Percentiles rank a stretch among this genome's conserved stretches.
Evolutionary conservation across 495 filamentous ascomycete genomes (phyloP).

Genomic region (Thozetella sp.): DNA sequence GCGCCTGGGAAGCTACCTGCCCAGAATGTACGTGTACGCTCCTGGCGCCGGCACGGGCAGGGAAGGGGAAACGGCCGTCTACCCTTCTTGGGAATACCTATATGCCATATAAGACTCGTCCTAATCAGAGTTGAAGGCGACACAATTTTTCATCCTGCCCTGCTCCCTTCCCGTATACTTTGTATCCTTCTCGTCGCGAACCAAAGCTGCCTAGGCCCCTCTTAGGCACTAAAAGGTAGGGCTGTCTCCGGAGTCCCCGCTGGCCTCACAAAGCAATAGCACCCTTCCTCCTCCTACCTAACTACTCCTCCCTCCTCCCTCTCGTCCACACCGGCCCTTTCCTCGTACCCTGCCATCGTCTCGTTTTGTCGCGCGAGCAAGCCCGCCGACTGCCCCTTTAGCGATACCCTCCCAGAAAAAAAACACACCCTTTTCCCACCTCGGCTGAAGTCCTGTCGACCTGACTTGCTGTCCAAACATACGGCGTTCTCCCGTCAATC

Average conservation of each 20-base stretch:
- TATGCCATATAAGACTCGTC: conserved; percentile 26
- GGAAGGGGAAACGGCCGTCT: conserved; percentile 12
- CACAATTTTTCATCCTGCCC: conserved; percentile 10
- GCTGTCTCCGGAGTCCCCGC: too few species aligned
- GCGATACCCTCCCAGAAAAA: conserved; percentile 17
- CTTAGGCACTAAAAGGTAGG: too few species aligned
- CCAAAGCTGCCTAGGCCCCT: too few species aligned
- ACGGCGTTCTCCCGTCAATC: conserved; percentile 16
- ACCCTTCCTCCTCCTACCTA: too few species aligned
- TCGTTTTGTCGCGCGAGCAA: neutral
- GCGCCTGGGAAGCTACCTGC: conserved; percentile 13
- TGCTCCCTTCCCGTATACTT: conserved; percentile 11
- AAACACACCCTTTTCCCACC: conserved; percentile 9
- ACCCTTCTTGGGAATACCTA: conserved; percentile 16
- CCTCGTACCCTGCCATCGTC: conserved; percentile 5
- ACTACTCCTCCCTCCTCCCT: neutral
- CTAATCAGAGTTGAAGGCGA: conserved; percentile 12
- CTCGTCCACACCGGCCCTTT: conserved; percentile 6
- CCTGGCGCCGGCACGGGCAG: conserved; percentile 11
- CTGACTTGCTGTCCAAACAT: conserved; percentile 14
- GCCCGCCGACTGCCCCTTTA: too few species aligned
- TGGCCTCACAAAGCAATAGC: too few species aligned
- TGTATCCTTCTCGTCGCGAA: conserved; percentile 13
- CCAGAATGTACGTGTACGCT: conserved; percentile 8
- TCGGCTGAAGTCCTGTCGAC: conserved; percentile 27